Percentiles rank a stretch among this genome's conserved stretches.
Conservation (phyloP, 2,329 filamentous ascomycete species). For the Knufia petricola region DNA sequence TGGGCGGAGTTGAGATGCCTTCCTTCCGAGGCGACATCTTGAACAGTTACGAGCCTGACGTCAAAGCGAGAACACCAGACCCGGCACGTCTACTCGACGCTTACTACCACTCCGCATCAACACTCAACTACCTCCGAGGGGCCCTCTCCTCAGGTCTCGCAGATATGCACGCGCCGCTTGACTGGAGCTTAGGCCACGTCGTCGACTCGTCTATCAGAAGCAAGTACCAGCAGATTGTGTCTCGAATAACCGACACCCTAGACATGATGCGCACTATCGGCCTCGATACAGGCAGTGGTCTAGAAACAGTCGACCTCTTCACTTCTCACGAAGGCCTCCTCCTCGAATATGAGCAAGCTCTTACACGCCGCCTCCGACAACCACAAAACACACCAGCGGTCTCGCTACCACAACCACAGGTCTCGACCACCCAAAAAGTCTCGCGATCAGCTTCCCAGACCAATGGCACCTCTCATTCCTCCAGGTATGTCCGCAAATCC, state of each 20-base stretch:
- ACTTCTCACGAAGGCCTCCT: slow-evolving; percentile 92
- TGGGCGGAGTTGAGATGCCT: slow-evolving; percentile 70
- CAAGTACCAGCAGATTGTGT: slow-evolving; percentile 77
- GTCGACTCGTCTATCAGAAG: slow-evolving; percentile 70
- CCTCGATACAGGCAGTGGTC: slow-evolving; percentile 70
- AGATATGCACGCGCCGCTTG: slow-evolving; percentile 82
- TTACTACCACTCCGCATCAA: slow-evolving; percentile 92
- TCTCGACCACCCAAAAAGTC: slow-evolving; percentile 23
- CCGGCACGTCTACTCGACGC: slow-evolving; percentile 76
- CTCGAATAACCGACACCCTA: slow-evolving; percentile 78
- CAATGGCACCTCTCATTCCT: background rate
- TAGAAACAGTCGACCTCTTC: slow-evolving; percentile 89
- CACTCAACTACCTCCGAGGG: slow-evolving; percentile 82
- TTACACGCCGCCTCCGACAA: slow-evolving; percentile 67
- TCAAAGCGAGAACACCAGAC: slow-evolving; percentile 68
- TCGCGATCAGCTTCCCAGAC: slow-evolving; percentile 16
- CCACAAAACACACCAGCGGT: slow-evolving; percentile 38
- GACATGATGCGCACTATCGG: slow-evolving; percentile 93
- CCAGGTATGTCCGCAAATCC: slow-evolving; percentile 17
- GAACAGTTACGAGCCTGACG: slow-evolving; percentile 63
- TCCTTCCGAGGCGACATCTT: slow-evolving; percentile 94
- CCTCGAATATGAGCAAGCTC: slow-evolving; percentile 82
- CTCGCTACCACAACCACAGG: slow-evolving; percentile 4
- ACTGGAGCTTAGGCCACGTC: slow-evolving; percentile 92
- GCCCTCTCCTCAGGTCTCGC: slow-evolving; percentile 80